Evolutionary conservation across 805 yeast species (phyloP).

Genomic region (Tetrapisispora pingtungensis): DNA sequence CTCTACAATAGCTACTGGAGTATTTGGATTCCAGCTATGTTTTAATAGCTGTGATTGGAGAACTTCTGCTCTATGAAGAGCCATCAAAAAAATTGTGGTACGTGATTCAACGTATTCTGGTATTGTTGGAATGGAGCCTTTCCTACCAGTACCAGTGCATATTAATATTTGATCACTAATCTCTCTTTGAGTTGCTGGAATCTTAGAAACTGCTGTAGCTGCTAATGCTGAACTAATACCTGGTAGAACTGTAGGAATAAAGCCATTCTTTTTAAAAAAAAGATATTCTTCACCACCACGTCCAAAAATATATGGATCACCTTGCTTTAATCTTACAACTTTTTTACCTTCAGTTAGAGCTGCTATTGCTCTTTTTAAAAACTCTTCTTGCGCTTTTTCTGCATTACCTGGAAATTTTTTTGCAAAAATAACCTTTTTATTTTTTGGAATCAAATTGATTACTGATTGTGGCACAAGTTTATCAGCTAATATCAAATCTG

Average conservation of each 20-base stretch:
- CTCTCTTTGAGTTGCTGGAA: slow-evolving; percentile 87
- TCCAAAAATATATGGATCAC: slow-evolving; percentile 94
- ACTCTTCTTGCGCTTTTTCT: slow-evolving; percentile 81
- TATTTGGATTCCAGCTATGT: slow-evolving; percentile 53
- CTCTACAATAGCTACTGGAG: slow-evolving; percentile 81
- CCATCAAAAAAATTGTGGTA: slow-evolving; percentile 84
- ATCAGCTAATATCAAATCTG: slow-evolving; percentile 81
- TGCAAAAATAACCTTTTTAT: slow-evolving; percentile 74
- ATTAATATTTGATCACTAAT: slow-evolving; percentile 87
- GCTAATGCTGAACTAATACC: slow-evolving; percentile 87
- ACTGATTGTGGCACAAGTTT: slow-evolving; percentile 87
- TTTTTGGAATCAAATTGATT: slow-evolving; percentile 66
- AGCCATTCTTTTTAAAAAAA: slow-evolving; percentile 62
- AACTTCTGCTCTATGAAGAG: slow-evolving; percentile 57
- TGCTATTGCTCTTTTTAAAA: slow-evolving; percentile 60
- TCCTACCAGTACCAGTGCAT: slow-evolving; percentile 90
- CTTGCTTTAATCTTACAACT: slow-evolving; percentile 88
- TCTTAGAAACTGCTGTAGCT: slow-evolving; percentile 70
- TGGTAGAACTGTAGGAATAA: slow-evolving; percentile 62
- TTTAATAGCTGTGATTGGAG: slow-evolving; percentile 44
- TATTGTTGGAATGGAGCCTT: slow-evolving; percentile 67
- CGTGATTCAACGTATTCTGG: slow-evolving; percentile 66
- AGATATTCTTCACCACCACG: slow-evolving; percentile 89
- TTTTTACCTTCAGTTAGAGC: slow-evolving; percentile 55
- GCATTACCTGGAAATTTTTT: slow-evolving; percentile 96